Evolutionary conservation across 495 filamentous ascomycete genomes (phyloP).

Genomic region (Podospora comata): DNA sequence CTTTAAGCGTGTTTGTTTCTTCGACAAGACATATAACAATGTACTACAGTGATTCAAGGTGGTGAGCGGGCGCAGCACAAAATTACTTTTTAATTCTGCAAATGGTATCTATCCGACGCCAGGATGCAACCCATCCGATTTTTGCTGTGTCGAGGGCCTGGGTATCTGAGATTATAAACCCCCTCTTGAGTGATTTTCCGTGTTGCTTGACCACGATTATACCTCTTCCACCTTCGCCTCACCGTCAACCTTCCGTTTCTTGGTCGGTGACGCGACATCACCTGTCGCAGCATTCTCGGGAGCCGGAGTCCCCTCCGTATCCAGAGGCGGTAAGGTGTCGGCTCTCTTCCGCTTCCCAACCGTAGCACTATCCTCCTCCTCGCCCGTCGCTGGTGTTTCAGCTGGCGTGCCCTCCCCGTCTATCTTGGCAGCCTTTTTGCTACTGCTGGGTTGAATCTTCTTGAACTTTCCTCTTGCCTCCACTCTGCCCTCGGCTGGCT

Average conservation of each 20-base stretch:
- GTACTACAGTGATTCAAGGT: background rate
- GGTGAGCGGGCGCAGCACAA: background rate
- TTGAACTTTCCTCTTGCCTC: constrained; percentile 76
- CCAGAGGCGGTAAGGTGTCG: background rate
- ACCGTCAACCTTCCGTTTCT: constrained; percentile 7
- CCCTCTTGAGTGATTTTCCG: background rate
- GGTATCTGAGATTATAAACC: background rate
- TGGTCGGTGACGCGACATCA: background rate
- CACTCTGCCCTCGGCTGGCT: constrained; percentile 72
- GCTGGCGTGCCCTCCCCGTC: constrained; percentile 24
- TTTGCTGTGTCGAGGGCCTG: background rate
- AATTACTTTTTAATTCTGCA: background rate
- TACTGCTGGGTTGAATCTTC: constrained; percentile 36
- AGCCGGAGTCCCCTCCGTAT: background rate
- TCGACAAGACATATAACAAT: background rate
- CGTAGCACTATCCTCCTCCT: constrained; percentile 1
- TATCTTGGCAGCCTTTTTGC: constrained; percentile 39
- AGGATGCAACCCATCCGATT: background rate
- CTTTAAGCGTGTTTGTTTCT: constrained; percentile 46
- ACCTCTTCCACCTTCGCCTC: background rate
- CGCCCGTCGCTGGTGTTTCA: constrained; percentile 22
- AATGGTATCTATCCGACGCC: background rate
- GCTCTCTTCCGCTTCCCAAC: background rate
- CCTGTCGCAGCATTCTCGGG: background rate
- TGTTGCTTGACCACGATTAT: background rate